Evolutionary conservation across 257 asterid species (phyloP).

Genomic region (Nicotiana tabacum): DNA sequence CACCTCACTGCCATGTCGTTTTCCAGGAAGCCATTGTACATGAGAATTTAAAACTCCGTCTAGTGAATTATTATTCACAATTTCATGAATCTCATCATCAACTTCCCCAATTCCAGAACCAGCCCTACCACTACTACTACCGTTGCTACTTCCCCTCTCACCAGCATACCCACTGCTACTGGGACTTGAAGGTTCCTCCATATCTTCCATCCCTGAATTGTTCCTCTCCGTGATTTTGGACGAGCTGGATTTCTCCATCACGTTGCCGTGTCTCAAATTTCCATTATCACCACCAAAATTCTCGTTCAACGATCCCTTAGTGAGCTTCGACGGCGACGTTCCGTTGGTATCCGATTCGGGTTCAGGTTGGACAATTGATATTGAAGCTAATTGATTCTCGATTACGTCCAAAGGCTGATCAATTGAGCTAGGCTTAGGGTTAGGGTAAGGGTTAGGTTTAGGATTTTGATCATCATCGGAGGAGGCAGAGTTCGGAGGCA

Average conservation of each 20-base stretch:
- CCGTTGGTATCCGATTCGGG: background rate
- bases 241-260: constrained; percentile 31
- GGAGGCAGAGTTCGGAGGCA: background rate
- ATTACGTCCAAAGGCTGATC: constrained; percentile 87
- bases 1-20: constrained; percentile 80
- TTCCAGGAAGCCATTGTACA: constrained; percentile 57
- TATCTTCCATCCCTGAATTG: constrained; percentile 31
- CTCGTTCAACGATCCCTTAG: background rate
- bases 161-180: constrained; percentile 93
- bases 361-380: constrained; percentile 42
- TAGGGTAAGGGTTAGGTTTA: constrained; percentile 26
- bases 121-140: background rate
- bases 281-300: background rate
- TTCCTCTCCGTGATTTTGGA: constrained; percentile 41
- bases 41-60: constrained; percentile 30
- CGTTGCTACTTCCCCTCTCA: constrained; percentile 72
- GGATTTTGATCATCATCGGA: constrained; percentile 40
- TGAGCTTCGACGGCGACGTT: background rate
- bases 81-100: constrained; percentile 30
- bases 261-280: constrained; percentile 12
- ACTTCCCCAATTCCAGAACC: constrained; percentile 39
- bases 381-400: constrained; percentile 75
- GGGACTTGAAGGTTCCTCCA: constrained; percentile 58
- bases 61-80: constrained; percentile 22
- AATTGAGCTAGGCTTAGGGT: constrained; percentile 34